A percentile compares a stretch with the other conserved stretches of the same genome.
phyloP scores from a whole-genome alignment of 2,329 filamentous ascomycete genomes.

The Ophiostoma tasmaniense region DNA sequence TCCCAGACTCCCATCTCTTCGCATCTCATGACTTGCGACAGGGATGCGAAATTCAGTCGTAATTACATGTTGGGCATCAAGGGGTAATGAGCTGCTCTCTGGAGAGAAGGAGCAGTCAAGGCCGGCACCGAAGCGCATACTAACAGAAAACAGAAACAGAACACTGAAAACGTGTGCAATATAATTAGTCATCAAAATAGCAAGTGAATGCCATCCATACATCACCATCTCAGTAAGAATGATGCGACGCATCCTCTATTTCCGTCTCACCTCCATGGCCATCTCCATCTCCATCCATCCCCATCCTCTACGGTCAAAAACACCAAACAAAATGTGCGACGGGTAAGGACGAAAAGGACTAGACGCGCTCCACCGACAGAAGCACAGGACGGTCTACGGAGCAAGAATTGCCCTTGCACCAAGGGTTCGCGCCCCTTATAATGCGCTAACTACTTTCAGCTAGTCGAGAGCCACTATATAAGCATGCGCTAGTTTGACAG shows the following conservation, averaged over 20 bases:
- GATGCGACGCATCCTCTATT: neutral
- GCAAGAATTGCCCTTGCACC: slow-evolving; percentile 4
- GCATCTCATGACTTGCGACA: neutral
- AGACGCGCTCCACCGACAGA: neutral
- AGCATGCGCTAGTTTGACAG: neutral
- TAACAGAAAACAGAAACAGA: too few relatives aligned
- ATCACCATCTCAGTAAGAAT: neutral
- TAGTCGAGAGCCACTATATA: neutral
- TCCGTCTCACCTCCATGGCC: neutral
- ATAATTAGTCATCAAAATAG: neutral
- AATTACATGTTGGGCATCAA: neutral
- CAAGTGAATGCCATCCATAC: too few relatives aligned
- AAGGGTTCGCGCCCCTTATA: slow-evolving; percentile 2
- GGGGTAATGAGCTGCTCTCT: neutral
- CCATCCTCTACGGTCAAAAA: neutral
- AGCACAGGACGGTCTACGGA: neutral
- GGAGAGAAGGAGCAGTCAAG: neutral
- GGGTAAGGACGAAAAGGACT: neutral
- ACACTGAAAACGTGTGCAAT: neutral
- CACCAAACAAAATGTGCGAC: too few relatives aligned
- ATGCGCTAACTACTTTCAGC: neutral
- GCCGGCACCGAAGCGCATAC: too few relatives aligned
- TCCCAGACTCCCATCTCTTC: neutral
- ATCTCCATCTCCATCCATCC: neutral
- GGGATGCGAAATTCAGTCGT: neutral